Base-by-base conservation (phyloP, 257 asterid species). In the Coffea canephora region DNA sequence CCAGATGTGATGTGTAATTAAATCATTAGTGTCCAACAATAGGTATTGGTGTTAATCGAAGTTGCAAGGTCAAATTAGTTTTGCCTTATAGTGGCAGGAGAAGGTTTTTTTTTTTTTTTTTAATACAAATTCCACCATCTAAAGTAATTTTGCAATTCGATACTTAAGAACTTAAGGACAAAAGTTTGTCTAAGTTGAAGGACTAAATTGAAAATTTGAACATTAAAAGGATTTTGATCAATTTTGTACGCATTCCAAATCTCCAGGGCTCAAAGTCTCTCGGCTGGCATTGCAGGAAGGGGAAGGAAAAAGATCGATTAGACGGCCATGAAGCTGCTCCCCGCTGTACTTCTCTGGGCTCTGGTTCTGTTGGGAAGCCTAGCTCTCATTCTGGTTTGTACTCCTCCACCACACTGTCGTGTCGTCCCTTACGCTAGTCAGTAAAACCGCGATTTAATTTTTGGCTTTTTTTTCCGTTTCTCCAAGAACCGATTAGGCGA, bases 401-500 rank as follows among this genome's bases (percentile, higher is more conserved):
- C 15, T 41, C 34, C 39, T 34, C 8, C 21, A 4, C 10, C 36
- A 19, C 9, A 21, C 27, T 45, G 10, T 62, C 23, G 67, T 45
- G 10, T 62, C 27, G 67, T 59, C 13, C 13, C 74, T 73, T 36
- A 31, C 52, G 8, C 52, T 48, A 8, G 52, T 48, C 52, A 48
- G 52, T 48, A 48, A 48, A 48, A 48, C 52, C 10, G 49, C 54
- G 49, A 46, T 71, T 48, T 74, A 74, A 74, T 62, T 45, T 18
- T 45, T 68, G 25, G 14, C 11, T 69, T 82, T 73, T 45, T 4
- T 54, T 48, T 48, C 64, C 61, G 34, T 31, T 25, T 73, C 79
- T 57, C 76, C 72, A 89, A 94, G 97, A 91, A 90, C 82, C 93
- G 94, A 68, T 81, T 92, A 49, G 87, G 85, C 77, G 91, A 91